Evolutionary conservation across 495 filamentous ascomycete genomes (phyloP), one percentile per base, ranked within the genome.

Genomic region (Talaromyces liani): DNA sequence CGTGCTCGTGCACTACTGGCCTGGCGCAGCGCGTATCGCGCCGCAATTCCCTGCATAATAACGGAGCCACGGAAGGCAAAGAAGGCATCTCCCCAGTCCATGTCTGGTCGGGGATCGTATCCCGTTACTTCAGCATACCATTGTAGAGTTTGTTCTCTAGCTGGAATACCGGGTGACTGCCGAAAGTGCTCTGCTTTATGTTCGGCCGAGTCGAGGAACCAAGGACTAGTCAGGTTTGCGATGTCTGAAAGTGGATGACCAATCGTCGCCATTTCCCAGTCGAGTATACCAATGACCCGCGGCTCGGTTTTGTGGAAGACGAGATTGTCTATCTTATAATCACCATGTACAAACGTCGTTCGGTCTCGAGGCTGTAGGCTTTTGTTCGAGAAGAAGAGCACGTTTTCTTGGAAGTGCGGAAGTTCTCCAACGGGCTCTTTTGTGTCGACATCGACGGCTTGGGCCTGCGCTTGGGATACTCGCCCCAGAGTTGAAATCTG

Each of bases 251-350:
- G 80, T 4, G 94, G 94, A 72, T 98, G 93, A 57, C 94, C 94
- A 27, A 97, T 88, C 0, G 94, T 98, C 36, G 91, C 92, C 90
- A 97, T 92, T 75, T 96, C 93, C 93, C 93, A 97, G 77, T 98
- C 94, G 6, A 98, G 77, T 57, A 98, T 91, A 6, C 93, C 94
- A 75, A 97, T 93, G 10, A 98, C 93, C 55, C 87, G 74, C 12
- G 94, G 85, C 74, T 95, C 91, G 0, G 87, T 92, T 75, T 89
- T 87, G 75, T 96, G 91, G 72, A 93, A 98, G 53, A 98, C 89
- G 63, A 98, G 77, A 68, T 98, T 98, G 73, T 98, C 94, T 69
- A 98, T 93, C 77, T 98, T 98, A 79, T 93, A 98, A 69, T 98
- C 94, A 27, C 94, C 94, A 69, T 98, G 94, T 27, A 98, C 86